Percentiles rank a stretch among this genome's conserved stretches.
phyloP scores from a whole-genome alignment of 2,329 filamentous ascomycete genomes.

The Colletotrichum sp. region DNA sequence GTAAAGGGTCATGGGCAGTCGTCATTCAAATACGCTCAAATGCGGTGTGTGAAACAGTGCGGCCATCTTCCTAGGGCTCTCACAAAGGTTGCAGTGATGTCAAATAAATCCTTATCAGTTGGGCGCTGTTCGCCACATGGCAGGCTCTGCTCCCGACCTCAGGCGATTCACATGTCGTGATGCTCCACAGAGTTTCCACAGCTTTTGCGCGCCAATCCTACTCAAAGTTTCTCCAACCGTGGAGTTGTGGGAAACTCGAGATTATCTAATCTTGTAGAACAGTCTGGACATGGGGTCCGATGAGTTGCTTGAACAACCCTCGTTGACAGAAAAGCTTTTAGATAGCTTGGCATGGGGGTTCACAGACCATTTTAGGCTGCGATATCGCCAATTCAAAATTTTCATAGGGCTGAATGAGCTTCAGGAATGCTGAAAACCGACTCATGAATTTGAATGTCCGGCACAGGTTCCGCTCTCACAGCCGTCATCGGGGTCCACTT shows the following conservation, averaged over 20 bases:
- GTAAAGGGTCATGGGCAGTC: background rate
- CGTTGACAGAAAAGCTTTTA: background rate
- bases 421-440: background rate
- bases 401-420: background rate
- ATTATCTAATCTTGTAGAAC: background rate
- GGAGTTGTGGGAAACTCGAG: background rate
- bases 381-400: background rate
- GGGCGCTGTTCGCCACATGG: slow-evolving; percentile 3
- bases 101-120: background rate
- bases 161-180: slow-evolving; percentile 1
- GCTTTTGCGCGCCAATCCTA: slow-evolving; percentile 1
- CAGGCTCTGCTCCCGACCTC: background rate
- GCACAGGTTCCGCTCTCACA: background rate
- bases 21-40: background rate
- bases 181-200: slow-evolving; percentile 10
- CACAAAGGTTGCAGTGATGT: background rate
- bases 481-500: slow-evolving; percentile 5
- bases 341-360: background rate
- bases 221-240: background rate
- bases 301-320: background rate
- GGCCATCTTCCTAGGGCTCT: background rate
- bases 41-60: background rate
- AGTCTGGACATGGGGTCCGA: background rate
- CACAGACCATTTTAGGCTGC: background rate
- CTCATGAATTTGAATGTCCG: background rate